Conservation (phyloP, 2,329 filamentous ascomycete species). For the Lachnellula willkommii region DNA sequence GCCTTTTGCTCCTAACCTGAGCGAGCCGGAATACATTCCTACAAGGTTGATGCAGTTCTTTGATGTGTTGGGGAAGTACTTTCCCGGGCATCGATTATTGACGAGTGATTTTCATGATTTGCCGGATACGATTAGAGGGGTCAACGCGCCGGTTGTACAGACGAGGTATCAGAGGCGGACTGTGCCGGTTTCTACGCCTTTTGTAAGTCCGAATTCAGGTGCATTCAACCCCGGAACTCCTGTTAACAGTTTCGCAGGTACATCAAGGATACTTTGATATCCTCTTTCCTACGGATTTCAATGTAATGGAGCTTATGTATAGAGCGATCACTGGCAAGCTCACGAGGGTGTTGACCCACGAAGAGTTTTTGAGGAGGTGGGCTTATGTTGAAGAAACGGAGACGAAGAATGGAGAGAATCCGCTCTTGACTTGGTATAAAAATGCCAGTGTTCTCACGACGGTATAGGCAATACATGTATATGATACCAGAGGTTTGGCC, state of each 20-base stretch:
- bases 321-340: slow-evolving; percentile 88
- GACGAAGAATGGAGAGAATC: slow-evolving; percentile 88
- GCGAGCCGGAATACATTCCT: slow-evolving; percentile 84
- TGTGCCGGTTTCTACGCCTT: slow-evolving; percentile 82
- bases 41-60: slow-evolving; percentile 97
- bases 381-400: slow-evolving; percentile 85
- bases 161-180: slow-evolving; percentile 83
- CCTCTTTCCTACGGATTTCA: slow-evolving; percentile 94
- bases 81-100: slow-evolving; percentile 82
- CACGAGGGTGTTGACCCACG: slow-evolving; percentile 77
- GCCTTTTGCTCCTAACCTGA: slow-evolving; percentile 72
- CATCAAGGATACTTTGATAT: slow-evolving; percentile 99
- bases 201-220: slow-evolving; percentile 53
- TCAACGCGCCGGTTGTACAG: slow-evolving; percentile 94
- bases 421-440: slow-evolving; percentile 85
- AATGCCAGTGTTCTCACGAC: slow-evolving; percentile 93
- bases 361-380: slow-evolving; percentile 87
- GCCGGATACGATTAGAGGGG: slow-evolving; percentile 73
- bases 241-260: slow-evolving; percentile 50
- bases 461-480: slow-evolving; percentile 36
- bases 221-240: not conserved
- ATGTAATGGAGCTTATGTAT: slow-evolving; percentile 86
- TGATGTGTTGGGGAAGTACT: slow-evolving; percentile 79
- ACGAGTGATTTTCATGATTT: slow-evolving; percentile 87
- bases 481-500: slow-evolving; percentile 1